phyloP scores from a whole-genome alignment of 306 rosid genomes.

The Castanea mollissima region DNA sequence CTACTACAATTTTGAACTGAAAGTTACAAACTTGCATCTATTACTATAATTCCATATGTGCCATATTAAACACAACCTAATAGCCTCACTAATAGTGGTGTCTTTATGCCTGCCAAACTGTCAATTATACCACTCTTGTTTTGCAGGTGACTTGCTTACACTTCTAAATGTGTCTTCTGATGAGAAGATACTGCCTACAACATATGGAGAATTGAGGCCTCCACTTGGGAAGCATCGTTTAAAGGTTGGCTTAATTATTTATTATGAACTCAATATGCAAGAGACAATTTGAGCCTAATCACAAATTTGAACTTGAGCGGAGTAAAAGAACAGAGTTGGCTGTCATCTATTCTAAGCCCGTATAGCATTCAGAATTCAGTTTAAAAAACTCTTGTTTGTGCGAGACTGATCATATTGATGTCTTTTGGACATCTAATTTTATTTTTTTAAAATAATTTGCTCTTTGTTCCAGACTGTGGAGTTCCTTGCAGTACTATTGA shows the following conservation, averaged over 20 bases:
- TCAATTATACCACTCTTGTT: conserved; percentile 11
- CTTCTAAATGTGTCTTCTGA: conserved; percentile 76
- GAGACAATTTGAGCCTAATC: background rate
- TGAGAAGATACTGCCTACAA: conserved; percentile 76
- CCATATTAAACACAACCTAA: background rate
- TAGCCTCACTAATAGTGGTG: background rate
- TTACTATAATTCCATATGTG: background rate
- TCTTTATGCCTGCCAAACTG: background rate
- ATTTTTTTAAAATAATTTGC: conserved; percentile 16
- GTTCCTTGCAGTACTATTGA: conserved; percentile 85
- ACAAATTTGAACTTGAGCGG: background rate
- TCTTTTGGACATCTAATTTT: conserved; percentile 2
- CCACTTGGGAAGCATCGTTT: conserved; percentile 97
- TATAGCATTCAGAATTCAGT: background rate
- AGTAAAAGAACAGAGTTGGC: background rate
- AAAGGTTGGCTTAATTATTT: conserved; percentile 56
- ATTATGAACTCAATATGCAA: conserved; percentile 4
- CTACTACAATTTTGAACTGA: background rate
- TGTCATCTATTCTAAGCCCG: background rate
- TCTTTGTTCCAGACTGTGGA: conserved; percentile 73
- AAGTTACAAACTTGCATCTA: background rate
- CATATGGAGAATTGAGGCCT: conserved; percentile 94
- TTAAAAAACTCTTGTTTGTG: background rate
- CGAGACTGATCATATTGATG: background rate
- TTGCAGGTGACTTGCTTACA: conserved; percentile 78